phyloP scores from a whole-genome alignment of 768 basidiomycete genomes.

The Butyriboletus loyo region DNA sequence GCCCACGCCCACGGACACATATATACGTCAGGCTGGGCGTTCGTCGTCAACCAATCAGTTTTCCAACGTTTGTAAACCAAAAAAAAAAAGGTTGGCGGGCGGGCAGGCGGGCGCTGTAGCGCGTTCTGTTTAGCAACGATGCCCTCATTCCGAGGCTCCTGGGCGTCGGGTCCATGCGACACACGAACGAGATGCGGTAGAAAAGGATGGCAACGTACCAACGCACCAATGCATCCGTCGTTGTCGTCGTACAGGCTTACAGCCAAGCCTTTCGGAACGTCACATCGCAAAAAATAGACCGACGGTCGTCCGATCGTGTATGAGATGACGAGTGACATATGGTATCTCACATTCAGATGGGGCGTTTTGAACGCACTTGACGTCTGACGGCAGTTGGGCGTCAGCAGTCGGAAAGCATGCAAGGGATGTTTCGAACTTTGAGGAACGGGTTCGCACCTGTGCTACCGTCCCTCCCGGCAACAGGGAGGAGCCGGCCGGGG shows the following conservation, averaged over 20 bases:
- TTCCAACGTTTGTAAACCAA: neutral
- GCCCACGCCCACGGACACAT: neutral
- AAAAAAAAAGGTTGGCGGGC: neutral
- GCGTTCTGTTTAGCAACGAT: neutral
- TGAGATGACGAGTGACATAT: neutral
- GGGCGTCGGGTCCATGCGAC: neutral
- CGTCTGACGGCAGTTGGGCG: constrained; percentile 2
- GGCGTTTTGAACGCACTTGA: constrained; percentile 6
- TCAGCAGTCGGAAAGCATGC: too few species aligned
- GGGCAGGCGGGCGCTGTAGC: neutral
- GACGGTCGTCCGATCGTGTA: too few species aligned
- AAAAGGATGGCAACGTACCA: constrained; percentile 8
- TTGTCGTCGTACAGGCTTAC: neutral
- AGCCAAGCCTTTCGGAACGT: neutral
- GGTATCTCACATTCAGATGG: neutral
- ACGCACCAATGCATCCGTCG: neutral
- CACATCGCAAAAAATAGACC: neutral
- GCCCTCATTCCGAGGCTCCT: neutral
- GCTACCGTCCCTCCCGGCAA: constrained; percentile 1
- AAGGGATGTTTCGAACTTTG: constrained; percentile 7
- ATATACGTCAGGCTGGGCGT: neutral
- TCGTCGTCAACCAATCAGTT: neutral
- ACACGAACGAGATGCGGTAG: constrained; percentile 1
- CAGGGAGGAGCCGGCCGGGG: neutral
- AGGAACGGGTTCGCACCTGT: neutral